Evolutionary conservation across 2,329 filamentous ascomycete genomes (phyloP).

Genomic region (Macrophomina pseudophaseolina): DNA sequence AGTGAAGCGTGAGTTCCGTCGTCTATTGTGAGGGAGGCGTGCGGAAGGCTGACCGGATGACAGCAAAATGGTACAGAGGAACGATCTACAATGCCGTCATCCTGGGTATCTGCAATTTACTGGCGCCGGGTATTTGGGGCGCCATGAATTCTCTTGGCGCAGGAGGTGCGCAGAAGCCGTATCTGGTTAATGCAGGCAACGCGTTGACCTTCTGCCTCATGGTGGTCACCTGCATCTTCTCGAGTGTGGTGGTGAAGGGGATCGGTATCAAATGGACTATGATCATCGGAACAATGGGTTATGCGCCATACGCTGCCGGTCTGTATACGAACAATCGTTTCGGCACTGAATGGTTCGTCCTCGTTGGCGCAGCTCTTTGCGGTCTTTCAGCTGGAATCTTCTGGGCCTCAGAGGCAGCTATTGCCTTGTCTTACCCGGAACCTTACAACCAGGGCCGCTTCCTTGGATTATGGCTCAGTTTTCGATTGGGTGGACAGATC

Average conservation of each 20-base stretch:
- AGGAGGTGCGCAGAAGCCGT: conserved; percentile 68
- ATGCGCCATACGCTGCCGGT: conserved; percentile 72
- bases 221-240: conserved; percentile 72
- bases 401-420: conserved; percentile 77
- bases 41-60: neutral
- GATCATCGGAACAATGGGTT: conserved; percentile 75
- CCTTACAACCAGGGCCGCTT: conserved; percentile 53
- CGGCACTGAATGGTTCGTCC: conserved; percentile 70
- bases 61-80: conserved; percentile 71
- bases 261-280: conserved; percentile 74
- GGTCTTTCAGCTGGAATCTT: conserved; percentile 74
- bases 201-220: conserved; percentile 74
- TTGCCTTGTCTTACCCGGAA: conserved; percentile 74
- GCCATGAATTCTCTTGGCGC: conserved; percentile 75
- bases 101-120: conserved; percentile 72
- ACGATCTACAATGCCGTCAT: conserved; percentile 76
- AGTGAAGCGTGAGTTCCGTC: conserved; percentile 8
- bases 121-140: conserved; percentile 73
- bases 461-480: conserved; percentile 71
- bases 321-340: conserved; percentile 75
- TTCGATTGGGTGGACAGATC: conserved; percentile 68
- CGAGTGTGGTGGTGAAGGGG: conserved; percentile 66
- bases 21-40: no score
- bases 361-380: conserved; percentile 71
- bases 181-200: conserved; percentile 73